A percentile compares a stretch with the other conserved stretches of the same genome.
Evolutionary conservation across 352 stramenopile genomes (phyloP).

Genomic region (Phytopythium delawarense): DNA sequence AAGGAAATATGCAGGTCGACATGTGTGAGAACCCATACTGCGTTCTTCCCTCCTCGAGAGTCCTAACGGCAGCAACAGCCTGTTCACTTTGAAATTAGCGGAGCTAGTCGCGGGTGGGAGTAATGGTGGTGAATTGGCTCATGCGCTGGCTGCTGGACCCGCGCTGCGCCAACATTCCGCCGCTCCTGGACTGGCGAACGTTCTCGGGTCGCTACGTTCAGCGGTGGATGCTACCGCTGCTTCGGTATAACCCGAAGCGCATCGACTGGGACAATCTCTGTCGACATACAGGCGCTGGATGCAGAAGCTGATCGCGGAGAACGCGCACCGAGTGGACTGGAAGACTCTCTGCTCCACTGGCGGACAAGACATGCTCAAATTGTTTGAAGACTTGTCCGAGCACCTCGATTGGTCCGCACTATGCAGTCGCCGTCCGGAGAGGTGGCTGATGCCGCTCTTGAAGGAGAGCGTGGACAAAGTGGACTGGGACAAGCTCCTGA

Average conservation of each 20-base stretch:
- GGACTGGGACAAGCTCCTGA: background rate
- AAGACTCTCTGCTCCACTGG: background rate
- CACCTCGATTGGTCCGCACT: background rate
- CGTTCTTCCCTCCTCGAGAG: no score
- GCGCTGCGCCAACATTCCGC: background rate
- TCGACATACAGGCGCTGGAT: background rate
- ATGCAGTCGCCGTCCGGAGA: background rate
- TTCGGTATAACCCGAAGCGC: background rate
- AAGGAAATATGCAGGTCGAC: no score
- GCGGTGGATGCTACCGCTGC: background rate
- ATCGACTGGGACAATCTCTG: background rate
- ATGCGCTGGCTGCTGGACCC: background rate
- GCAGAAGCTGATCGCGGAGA: background rate
- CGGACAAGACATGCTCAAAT: background rate
- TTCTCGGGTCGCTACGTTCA: background rate
- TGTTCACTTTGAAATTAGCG: no score
- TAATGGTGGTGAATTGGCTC: background rate
- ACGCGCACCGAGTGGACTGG: slow-evolving; percentile 3
- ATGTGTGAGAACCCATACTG: no score
- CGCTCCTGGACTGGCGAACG: background rate
- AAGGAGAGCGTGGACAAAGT: background rate
- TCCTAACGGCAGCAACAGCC: no score
- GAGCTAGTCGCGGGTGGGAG: no score
- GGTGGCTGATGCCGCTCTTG: background rate
- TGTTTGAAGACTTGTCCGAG: background rate